A percentile compares a stretch with the other conserved stretches of the same genome.
These are phyloP conservation scores for Fraxinus ornus DNA, from an alignment of 305 asterid species.

Conservation along the genomic window DNA sequence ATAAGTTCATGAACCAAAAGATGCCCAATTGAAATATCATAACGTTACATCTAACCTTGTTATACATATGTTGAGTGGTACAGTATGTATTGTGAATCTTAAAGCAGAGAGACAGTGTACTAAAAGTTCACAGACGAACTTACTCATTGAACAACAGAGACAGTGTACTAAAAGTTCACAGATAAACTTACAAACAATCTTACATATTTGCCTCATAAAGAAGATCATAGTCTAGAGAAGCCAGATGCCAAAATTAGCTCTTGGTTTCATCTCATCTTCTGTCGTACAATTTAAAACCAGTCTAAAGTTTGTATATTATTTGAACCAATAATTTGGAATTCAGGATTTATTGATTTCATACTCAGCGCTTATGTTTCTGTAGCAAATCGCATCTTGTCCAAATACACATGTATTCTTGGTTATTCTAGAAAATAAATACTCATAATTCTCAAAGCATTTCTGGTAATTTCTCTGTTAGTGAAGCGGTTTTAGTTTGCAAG, in stretches of 20 bases:
- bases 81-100: not conserved
- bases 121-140: not conserved
- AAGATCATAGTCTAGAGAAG: not conserved
- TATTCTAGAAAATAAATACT: not conserved
- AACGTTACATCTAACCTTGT: not conserved
- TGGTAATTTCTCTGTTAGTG: not conserved
- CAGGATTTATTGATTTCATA: not conserved
- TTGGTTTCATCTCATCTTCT: not conserved
- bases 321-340: not conserved
- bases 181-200: not conserved
- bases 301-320: not conserved
- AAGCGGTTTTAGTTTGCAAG: not conserved
- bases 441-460: constrained; percentile 1
- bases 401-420: constrained; percentile 13
- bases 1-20: not conserved
- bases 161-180: not conserved
- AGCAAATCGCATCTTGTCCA: not conserved
- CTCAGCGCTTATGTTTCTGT: constrained; percentile 2
- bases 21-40: not conserved
- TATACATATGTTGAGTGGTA: not conserved
- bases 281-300: not conserved
- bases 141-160: not conserved
- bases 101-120: not conserved
- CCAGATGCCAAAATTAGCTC: not conserved
- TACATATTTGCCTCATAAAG: not conserved